Evolutionary conservation across 108 stramenopile species (phyloP).

Genomic region (Seminavis robusta): DNA sequence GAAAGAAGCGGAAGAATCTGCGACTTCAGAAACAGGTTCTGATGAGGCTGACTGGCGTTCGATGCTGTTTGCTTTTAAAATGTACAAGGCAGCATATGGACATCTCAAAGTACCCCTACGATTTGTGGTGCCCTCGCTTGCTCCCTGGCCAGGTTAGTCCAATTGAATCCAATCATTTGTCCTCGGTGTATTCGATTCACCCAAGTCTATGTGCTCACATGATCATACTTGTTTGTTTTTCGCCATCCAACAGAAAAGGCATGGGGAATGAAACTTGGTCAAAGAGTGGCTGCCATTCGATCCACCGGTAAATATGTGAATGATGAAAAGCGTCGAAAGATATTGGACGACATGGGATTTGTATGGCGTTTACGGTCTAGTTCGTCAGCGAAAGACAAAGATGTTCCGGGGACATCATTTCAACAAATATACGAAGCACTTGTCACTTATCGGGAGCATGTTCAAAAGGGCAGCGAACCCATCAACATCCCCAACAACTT

Average conservation of each 20-base stretch:
- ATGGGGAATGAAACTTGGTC: conserved; percentile 76
- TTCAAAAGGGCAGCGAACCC: conserved; percentile 40
- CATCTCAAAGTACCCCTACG: conserved; percentile 79
- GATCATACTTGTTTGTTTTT: neutral
- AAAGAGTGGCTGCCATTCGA: conserved; percentile 72
- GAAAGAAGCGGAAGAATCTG: too few species aligned
- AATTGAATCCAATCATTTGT: conserved; percentile 1
- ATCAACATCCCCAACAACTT: conserved; percentile 61
- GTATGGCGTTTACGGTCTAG: conserved; percentile 74
- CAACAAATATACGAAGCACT: conserved; percentile 81
- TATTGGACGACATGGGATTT: conserved; percentile 81
- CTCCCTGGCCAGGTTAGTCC: conserved; percentile 82
- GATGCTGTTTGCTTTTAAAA: conserved; percentile 69
- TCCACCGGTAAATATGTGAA: conserved; percentile 77
- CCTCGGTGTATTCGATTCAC: neutral
- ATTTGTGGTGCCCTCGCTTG: conserved; percentile 78
- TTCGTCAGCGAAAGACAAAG: conserved; percentile 32
- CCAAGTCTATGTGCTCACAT: neutral
- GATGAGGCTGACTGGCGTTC: conserved; percentile 78
- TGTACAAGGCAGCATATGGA: conserved; percentile 88
- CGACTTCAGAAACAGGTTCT: too few species aligned
- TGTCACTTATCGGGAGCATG: conserved; percentile 55
- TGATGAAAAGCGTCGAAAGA: conserved; percentile 53
- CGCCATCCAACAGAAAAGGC: conserved; percentile 31
- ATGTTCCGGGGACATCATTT: conserved; percentile 42